Percentiles rank a stretch among this genome's conserved stretches.
These are phyloP conservation scores for Schwanniomyces sp. DNA, from an alignment of 805 yeast species.

Conservation along the genomic window DNA sequence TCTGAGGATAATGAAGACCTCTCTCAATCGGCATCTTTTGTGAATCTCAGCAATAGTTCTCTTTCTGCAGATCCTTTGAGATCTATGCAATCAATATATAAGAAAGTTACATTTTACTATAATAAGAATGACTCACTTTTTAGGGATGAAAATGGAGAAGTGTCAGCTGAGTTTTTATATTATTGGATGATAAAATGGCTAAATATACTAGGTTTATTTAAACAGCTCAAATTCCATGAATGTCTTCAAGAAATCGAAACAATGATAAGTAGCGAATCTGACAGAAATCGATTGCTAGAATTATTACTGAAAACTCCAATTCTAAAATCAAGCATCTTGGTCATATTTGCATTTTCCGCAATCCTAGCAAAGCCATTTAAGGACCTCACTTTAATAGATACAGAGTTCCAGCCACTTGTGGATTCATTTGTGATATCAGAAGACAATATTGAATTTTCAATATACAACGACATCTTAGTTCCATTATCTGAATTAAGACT, in stretches of 20 bases:
- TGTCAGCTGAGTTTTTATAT: slow-evolving; percentile 18
- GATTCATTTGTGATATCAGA: slow-evolving; percentile 17
- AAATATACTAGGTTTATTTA: slow-evolving; percentile 21
- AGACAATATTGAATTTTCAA: slow-evolving; percentile 10
- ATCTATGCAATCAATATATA: slow-evolving; percentile 15
- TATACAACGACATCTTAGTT: slow-evolving; percentile 17
- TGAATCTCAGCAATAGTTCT: background rate
- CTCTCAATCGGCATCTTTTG: background rate
- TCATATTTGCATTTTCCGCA: slow-evolving; percentile 22
- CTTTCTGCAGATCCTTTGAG: slow-evolving; percentile 9
- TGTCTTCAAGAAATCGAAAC: slow-evolving; percentile 22
- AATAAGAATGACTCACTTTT: slow-evolving; percentile 15
- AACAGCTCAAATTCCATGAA: slow-evolving; percentile 22
- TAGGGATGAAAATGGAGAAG: background rate
- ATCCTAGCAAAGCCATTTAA: slow-evolving; percentile 30
- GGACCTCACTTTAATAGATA: slow-evolving; percentile 21
- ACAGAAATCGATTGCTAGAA: slow-evolving; percentile 1
- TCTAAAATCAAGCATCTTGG: slow-evolving; percentile 18
- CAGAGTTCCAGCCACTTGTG: slow-evolving; percentile 9
- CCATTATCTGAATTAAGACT: slow-evolving; percentile 22
- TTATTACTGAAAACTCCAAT: slow-evolving; percentile 1
- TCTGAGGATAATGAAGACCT: background rate
- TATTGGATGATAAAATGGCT: slow-evolving; percentile 21
- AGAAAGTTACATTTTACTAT: slow-evolving; percentile 22
- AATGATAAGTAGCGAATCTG: slow-evolving; percentile 6